Evolutionary conservation across 78 protist species (phyloP).

Genomic region (Carpediemonas membranifera): DNA sequence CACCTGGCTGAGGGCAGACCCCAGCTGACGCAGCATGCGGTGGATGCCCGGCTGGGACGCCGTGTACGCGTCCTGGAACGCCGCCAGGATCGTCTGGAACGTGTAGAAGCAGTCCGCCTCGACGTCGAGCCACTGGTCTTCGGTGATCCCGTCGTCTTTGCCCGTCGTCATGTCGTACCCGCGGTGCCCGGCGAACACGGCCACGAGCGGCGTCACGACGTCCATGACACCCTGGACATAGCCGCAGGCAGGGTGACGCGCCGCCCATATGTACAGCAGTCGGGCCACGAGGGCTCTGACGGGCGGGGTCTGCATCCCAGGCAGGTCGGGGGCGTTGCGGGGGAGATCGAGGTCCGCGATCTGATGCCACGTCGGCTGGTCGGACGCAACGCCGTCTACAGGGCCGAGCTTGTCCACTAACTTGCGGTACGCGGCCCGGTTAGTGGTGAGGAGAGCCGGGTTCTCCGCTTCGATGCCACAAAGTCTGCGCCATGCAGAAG

Average conservation of each 20-base stretch:
- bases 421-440: no score
- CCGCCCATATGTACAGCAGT: slow-evolving; percentile 78
- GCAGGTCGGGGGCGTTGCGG: neutral
- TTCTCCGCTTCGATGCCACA: no score
- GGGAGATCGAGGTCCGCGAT: slow-evolving; percentile 15
- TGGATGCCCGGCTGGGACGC: slow-evolving; percentile 81
- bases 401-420: no score
- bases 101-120: slow-evolving; percentile 64
- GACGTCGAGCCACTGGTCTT: neutral
- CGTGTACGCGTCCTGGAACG: slow-evolving; percentile 72
- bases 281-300: neutral
- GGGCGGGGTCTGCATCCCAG: neutral
- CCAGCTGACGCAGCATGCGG: slow-evolving; percentile 48
- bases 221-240: slow-evolving; percentile 93
- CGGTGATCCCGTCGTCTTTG: neutral
- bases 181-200: neutral
- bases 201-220: slow-evolving; percentile 60
- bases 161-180: neutral
- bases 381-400: no score
- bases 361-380: no score
- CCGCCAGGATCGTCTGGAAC: neutral
- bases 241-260: slow-evolving; percentile 86
- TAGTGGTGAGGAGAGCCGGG: no score
- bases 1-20: no score
- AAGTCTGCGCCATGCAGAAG: no score